A percentile compares a stretch with the other conserved stretches of the same genome.
Evolutionary conservation across 2,329 filamentous ascomycete species (phyloP).

Genomic region (Diaporthe destruens): DNA sequence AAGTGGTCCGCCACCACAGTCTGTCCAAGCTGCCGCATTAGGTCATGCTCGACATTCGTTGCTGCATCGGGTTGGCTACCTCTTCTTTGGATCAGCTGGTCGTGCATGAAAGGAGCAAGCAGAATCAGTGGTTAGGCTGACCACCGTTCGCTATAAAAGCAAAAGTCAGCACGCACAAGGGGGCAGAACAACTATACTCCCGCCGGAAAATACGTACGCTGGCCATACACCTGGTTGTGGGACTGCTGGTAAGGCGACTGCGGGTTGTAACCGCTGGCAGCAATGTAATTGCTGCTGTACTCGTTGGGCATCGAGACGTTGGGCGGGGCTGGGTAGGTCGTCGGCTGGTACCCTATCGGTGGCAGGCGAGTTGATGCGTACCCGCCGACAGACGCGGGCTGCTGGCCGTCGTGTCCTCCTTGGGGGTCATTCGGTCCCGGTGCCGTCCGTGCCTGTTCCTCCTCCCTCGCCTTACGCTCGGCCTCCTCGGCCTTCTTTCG

Average conservation of each 20-base stretch:
- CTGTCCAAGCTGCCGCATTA: constrained; percentile 15
- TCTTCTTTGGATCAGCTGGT: constrained; percentile 30
- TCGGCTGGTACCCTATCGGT: constrained; percentile 79
- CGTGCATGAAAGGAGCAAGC: constrained; percentile 8
- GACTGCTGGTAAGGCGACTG: constrained; percentile 70
- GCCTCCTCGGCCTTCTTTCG: constrained; percentile 99
- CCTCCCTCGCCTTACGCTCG: constrained; percentile 89
- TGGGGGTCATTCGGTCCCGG: constrained; percentile 70
- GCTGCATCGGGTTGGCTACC: constrained; percentile 10
- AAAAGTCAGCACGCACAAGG: constrained; percentile 47
- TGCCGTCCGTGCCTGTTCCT: constrained; percentile 72
- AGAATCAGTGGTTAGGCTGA: constrained; percentile 42
- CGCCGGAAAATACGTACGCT: constrained; percentile 58
- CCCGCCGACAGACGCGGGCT: constrained; percentile 62
- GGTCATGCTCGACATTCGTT: constrained; percentile 18
- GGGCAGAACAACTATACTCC: constrained; percentile 20
- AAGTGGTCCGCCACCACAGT: not conserved
- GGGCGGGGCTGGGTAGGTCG: constrained; percentile 76
- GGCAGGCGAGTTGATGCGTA: constrained; percentile 76
- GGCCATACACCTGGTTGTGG: constrained; percentile 70
- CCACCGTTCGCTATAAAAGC: constrained; percentile 47
- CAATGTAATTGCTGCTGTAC: constrained; percentile 65
- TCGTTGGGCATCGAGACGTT: constrained; percentile 66
- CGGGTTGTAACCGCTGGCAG: constrained; percentile 64
- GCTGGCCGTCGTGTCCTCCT: constrained; percentile 62